Conservation (phyloP, 345 rosid genomes). For the Brassica juncea region DNA sequence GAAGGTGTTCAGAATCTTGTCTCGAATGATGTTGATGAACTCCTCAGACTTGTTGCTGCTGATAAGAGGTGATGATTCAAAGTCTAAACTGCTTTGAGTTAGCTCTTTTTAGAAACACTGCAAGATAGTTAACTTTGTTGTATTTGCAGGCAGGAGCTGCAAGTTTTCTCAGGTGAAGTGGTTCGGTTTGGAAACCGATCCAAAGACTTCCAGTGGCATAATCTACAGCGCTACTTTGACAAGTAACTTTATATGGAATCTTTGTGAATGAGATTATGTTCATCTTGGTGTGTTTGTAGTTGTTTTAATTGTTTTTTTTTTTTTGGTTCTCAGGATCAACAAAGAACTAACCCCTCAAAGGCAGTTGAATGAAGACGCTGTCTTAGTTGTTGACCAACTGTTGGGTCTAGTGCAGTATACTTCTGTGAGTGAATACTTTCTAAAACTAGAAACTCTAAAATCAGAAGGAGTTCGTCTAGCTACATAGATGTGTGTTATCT, state of each 20-base stretch:
- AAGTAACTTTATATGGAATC: constrained; percentile 47
- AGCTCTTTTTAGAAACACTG: neutral
- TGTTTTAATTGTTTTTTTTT: constrained; percentile 15
- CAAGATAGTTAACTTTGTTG: constrained; percentile 19
- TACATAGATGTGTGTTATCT: constrained; percentile 1
- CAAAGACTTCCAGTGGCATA: constrained; percentile 97
- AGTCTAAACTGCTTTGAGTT: neutral
- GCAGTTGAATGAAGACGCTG: constrained; percentile 73
- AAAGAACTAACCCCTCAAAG: constrained; percentile 70
- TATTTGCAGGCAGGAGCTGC: constrained; percentile 70
- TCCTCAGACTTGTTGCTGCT: constrained; percentile 61
- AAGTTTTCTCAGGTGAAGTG: constrained; percentile 81
- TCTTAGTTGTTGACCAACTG: constrained; percentile 55
- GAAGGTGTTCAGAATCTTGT: constrained; percentile 79
- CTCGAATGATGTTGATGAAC: constrained; percentile 72
- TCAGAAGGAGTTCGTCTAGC: constrained; percentile 5
- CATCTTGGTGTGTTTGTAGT: constrained; percentile 1
- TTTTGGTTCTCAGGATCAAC: constrained; percentile 51
- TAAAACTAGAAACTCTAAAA: constrained; percentile 1
- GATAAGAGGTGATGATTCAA: constrained; percentile 67
- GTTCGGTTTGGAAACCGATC: constrained; percentile 94
- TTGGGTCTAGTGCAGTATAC: constrained; percentile 77
- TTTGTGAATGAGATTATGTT: constrained; percentile 11
- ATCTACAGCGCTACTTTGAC: constrained; percentile 80
- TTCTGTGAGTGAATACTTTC: constrained; percentile 57